phyloP scores from a whole-genome alignment of 1,139 yeast species.

The Sugiyamaella neomexicana region DNA sequence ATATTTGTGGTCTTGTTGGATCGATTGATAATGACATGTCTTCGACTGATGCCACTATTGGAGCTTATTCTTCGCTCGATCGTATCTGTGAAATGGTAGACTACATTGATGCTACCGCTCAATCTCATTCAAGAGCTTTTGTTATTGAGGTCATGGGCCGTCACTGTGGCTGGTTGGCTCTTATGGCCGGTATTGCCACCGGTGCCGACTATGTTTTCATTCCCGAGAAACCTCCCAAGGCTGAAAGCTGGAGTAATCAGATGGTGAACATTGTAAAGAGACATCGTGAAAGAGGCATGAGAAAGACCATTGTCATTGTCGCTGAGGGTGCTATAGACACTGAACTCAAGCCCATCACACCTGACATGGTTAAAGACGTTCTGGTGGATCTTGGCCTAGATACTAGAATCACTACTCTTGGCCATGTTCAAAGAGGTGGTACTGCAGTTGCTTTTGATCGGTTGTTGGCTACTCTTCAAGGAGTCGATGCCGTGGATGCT shows the following conservation, averaged over 20 bases:
- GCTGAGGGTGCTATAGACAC: constrained; percentile 96
- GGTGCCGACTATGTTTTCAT: constrained; percentile 93
- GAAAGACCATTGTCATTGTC: constrained; percentile 92
- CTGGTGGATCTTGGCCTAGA: constrained; percentile 84
- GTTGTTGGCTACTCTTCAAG: constrained; percentile 88
- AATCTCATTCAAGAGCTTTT: constrained; percentile 95
- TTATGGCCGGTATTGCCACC: constrained; percentile 94
- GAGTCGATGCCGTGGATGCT: constrained; percentile 95
- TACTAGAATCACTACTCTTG: constrained; percentile 90
- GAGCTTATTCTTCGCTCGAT: constrained; percentile 91
- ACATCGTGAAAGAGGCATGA: constrained; percentile 83
- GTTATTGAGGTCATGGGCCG: constrained; percentile 99
- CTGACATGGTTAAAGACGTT: constrained; percentile 76
- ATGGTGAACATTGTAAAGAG: constrained; percentile 59
- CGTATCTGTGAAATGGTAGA: constrained; percentile 93
- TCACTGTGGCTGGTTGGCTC: constrained; percentile 98
- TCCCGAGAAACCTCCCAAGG: constrained; percentile 83
- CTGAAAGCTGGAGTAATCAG: constrained; percentile 69
- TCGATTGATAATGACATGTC: constrained; percentile 98
- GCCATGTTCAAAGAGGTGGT: constrained; percentile 99
- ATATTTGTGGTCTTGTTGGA: constrained; percentile 94
- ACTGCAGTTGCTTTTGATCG: constrained; percentile 94
- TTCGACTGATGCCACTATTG: constrained; percentile 92
- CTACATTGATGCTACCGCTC: constrained; percentile 94
- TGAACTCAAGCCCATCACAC: constrained; percentile 75